Conservation (phyloP, 148 eudicot genomes). For the Rhododendron kiyosumense region DNA sequence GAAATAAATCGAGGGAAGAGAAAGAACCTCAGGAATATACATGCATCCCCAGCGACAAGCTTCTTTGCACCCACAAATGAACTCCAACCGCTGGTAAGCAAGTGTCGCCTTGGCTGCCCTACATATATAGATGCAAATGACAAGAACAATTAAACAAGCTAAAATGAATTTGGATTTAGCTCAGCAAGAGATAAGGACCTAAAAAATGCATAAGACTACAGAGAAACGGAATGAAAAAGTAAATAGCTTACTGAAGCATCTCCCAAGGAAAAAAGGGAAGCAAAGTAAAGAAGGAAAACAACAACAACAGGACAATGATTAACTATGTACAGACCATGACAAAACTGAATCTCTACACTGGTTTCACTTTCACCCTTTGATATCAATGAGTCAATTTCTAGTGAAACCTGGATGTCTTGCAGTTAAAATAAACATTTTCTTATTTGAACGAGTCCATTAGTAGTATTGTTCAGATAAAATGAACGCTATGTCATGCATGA, state of each 20-base stretch:
- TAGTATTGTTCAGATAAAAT: neutral
- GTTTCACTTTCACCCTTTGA: neutral
- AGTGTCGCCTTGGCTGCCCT: constrained; percentile 25
- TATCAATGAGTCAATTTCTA: neutral
- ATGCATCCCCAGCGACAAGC: constrained; percentile 20
- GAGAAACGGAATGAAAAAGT: neutral
- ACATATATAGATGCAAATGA: neutral
- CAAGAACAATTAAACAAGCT: neutral
- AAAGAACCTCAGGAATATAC: constrained; percentile 21
- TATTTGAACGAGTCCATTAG: neutral
- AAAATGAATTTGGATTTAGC: neutral
- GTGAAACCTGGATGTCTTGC: neutral
- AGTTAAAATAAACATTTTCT: neutral
- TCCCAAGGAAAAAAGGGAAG: neutral
- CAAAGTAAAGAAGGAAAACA: neutral
- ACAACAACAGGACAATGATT: neutral
- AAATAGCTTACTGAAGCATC: neutral
- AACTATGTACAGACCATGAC: neutral
- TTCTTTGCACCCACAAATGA: constrained; percentile 15
- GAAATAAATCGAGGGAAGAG: neutral
- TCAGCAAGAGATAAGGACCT: neutral
- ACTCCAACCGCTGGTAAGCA: constrained; percentile 23
- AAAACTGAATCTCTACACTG: neutral
- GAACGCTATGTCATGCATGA: neutral
- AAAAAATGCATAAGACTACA: neutral